Evolutionary conservation across 352 stramenopile species (phyloP).

Genomic region (Globisporangium viniferum): DNA sequence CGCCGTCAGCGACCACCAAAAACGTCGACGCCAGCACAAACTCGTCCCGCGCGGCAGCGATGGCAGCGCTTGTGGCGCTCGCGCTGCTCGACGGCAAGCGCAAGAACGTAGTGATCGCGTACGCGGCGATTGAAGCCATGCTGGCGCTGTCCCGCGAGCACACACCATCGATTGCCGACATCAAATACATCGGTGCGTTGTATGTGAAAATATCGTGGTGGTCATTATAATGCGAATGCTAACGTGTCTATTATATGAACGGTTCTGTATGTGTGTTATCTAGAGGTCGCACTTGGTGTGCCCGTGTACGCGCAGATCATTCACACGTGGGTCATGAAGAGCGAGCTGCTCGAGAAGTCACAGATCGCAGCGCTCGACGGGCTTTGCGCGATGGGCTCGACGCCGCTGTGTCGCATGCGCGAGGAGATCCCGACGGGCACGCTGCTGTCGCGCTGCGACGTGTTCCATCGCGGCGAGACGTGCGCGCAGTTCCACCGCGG

Average conservation of each 20-base stretch:
- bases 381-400: slow-evolving; percentile 33
- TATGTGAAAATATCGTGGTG: background rate
- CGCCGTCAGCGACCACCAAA: background rate
- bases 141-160: slow-evolving; percentile 33
- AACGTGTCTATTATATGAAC: background rate
- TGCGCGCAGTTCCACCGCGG: slow-evolving; percentile 46
- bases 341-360: slow-evolving; percentile 39
- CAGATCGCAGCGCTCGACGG: slow-evolving; percentile 52
- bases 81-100: slow-evolving; percentile 42
- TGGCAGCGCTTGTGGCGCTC: slow-evolving; percentile 35
- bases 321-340: slow-evolving; percentile 61
- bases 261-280: background rate
- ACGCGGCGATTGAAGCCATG: slow-evolving; percentile 44
- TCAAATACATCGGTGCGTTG: slow-evolving; percentile 47
- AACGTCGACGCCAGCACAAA: slow-evolving; percentile 2
- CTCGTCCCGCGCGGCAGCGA: slow-evolving; percentile 38
- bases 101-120: slow-evolving; percentile 46
- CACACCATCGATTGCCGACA: slow-evolving; percentile 24
- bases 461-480: slow-evolving; percentile 46
- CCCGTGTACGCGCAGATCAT: slow-evolving; percentile 46
- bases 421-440: slow-evolving; percentile 40
- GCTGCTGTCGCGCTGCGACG: slow-evolving; percentile 47
- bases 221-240: background rate
- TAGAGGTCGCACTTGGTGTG: slow-evolving; percentile 42
- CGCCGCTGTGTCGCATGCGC: slow-evolving; percentile 48